Percentiles rank a stretch among this genome's conserved stretches.
phyloP scores from a whole-genome alignment of 1,284 basidiomycete genomes.

The Sanghuangporus weigelae region DNA sequence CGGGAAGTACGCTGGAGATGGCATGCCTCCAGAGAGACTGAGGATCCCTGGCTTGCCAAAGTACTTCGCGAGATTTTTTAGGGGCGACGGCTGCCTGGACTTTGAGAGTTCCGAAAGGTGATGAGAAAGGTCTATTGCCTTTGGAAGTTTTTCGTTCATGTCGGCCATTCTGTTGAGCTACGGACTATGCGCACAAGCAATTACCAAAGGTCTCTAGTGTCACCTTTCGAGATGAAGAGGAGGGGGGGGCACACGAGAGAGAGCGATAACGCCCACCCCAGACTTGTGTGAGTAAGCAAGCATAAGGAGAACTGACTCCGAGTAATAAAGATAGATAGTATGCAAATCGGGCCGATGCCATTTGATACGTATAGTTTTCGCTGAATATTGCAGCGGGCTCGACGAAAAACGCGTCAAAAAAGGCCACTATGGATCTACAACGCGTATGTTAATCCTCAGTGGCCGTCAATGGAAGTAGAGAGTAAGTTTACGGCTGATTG shows the following conservation, averaged over 20 bases:
- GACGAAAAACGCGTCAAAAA: background rate
- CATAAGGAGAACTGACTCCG: background rate
- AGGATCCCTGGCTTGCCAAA: constrained; percentile 46
- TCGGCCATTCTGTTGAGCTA: background rate
- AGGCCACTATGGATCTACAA: background rate
- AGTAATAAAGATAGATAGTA: background rate
- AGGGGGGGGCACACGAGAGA: background rate
- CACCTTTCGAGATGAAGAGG: background rate
- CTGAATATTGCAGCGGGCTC: background rate
- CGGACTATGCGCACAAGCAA: background rate
- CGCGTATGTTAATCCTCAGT: background rate
- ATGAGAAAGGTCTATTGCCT: constrained; percentile 53
- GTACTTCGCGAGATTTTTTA: constrained; percentile 63
- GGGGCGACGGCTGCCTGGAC: constrained; percentile 47
- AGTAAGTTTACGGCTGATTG: background rate
- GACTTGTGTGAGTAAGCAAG: background rate
- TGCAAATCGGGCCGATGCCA: background rate
- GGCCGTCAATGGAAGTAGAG: background rate
- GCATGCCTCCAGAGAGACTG: constrained; percentile 57
- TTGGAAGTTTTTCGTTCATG: constrained; percentile 20
- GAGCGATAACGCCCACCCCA: background rate
- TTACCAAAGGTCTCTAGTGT: background rate
- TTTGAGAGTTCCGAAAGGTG: constrained; percentile 54
- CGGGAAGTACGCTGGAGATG: constrained; percentile 58
- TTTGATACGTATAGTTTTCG: background rate